phyloP scores from a whole-genome alignment of 2,329 filamentous ascomycete genomes.

The Epicoccum sorghinum region DNA sequence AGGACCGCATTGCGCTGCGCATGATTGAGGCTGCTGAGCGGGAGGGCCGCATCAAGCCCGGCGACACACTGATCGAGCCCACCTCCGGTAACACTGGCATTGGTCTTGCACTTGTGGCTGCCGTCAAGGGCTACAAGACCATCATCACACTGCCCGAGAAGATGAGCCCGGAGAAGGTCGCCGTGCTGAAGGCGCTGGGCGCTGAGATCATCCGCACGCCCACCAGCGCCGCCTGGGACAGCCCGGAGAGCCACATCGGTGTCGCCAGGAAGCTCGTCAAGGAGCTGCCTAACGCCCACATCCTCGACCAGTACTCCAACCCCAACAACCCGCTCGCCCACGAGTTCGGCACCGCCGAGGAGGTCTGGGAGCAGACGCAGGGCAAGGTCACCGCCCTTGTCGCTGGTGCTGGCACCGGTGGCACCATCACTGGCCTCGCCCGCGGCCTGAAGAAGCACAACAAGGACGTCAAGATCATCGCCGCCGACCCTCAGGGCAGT shows the following conservation, averaged over 20 bases:
- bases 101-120: slow-evolving; percentile 88
- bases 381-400: slow-evolving; percentile 84
- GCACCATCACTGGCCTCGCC: slow-evolving; percentile 90
- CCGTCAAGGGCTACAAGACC: slow-evolving; percentile 96
- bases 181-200: slow-evolving; percentile 88
- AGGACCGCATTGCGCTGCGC: slow-evolving; percentile 92
- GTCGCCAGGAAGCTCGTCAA: slow-evolving; percentile 89
- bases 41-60: slow-evolving; percentile 91
- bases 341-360: slow-evolving; percentile 91
- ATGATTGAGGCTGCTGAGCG: slow-evolving; percentile 98
- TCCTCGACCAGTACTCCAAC: slow-evolving; percentile 95
- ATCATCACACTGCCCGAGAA: slow-evolving; percentile 99
- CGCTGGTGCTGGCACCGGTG: slow-evolving; percentile 92
- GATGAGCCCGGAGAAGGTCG: slow-evolving; percentile 98
- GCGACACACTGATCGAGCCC: slow-evolving; percentile 95
- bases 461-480: slow-evolving; percentile 81
- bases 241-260: slow-evolving; percentile 94
- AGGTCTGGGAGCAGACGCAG: slow-evolving; percentile 90
- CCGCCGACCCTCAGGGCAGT: slow-evolving; percentile 90
- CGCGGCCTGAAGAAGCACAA: slow-evolving; percentile 88
- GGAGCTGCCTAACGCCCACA: slow-evolving; percentile 96
- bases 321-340: slow-evolving; percentile 90
- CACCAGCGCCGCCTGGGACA: slow-evolving; percentile 92
- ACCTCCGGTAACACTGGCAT: slow-evolving; percentile 99
- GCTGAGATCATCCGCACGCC: slow-evolving; percentile 98